Base-by-base conservation (phyloP, 352 stramenopile genomes). In the Globisporangium nodosum region DNA sequence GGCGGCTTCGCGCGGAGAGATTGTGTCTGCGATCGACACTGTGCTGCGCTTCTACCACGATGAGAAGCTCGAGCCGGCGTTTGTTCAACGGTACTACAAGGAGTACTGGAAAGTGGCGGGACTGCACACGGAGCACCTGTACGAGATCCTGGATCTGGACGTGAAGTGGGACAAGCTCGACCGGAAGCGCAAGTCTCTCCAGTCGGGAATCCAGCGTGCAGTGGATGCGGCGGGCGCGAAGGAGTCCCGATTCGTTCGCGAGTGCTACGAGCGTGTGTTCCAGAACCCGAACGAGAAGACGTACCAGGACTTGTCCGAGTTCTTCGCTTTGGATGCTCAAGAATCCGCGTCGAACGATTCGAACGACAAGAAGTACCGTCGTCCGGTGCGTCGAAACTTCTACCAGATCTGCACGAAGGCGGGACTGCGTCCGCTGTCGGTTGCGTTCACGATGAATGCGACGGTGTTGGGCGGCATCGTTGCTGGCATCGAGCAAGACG, bases 81-180 rank as follows among this genome's bases (percentile, higher is more conserved):
- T 93, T 63, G 87, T 96, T 7, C 85, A 94, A 64, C 78, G 85
- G n/a, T 96, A 96, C 65, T 93, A 73, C 69, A 96, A 96, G 64
- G 87, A 96, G 43, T 96, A 90, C 52, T 96, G 85, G 85, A 93
- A 94, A 75, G 69, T 86, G 21, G 83, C 83, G n/a, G 87, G 87
- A 0, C 64, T 94, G 8, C 82, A 87, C 64, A 85, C 76, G 0
- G 77, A 88, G 33, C 80, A 96, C 43, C 47, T 96, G 47, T 96
- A 93, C 55, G 77, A 94, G 47, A 96, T 96, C 56, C 58, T 91
- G 33, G 86, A 96, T 52, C 68, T 96, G 7, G 86, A 96, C 64
- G 64, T 90, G 18, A 96, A 92, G 52, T 96, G 84, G 83, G 86
- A 96, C 63, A 96, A 96, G 57, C 55, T 96, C 33, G 66, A 96